These are phyloP conservation scores for Cutaneotrichosporon sp. DNA, from an alignment of 1,284 basidiomycete genomes.

Conservation along the genomic window DNA sequence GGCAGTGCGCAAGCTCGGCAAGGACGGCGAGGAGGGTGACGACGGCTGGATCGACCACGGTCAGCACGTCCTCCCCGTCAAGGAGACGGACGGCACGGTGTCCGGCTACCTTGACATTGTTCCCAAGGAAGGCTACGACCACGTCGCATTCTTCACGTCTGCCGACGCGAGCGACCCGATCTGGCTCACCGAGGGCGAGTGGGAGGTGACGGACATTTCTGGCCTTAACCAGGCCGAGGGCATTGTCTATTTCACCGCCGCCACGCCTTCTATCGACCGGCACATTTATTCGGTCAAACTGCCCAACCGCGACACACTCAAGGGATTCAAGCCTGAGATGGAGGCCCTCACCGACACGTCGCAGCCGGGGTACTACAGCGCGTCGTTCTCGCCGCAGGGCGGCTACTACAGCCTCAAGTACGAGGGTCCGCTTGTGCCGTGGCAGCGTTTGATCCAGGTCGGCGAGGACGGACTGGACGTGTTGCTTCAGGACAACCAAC, in stretches of 20 bases:
- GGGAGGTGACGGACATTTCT: conserved; percentile 80
- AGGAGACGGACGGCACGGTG: conserved; percentile 11
- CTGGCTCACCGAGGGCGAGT: conserved; percentile 78
- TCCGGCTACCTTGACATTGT: conserved; percentile 81
- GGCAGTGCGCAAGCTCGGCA: conserved; percentile 69
- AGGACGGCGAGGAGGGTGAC: conserved; percentile 75
- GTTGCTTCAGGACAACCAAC: conserved; percentile 65
- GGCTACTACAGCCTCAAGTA: conserved; percentile 81
- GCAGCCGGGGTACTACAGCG: conserved; percentile 60
- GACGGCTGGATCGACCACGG: conserved; percentile 82
- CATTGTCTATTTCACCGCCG: conserved; percentile 80
- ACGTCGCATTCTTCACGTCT: conserved; percentile 81
- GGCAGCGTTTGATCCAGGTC: conserved; percentile 70
- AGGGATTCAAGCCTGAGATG: conserved; percentile 25
- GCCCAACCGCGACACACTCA: conserved; percentile 45
- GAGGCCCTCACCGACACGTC: conserved; percentile 63
- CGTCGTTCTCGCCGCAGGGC: conserved; percentile 71
- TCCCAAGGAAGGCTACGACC: conserved; percentile 77
- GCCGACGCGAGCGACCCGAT: conserved; percentile 61
- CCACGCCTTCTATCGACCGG: conserved; percentile 74
- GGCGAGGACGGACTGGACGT: conserved; percentile 50
- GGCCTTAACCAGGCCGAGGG: conserved; percentile 65
- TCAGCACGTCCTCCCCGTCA: conserved; percentile 47
- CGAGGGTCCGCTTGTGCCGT: conserved; percentile 75
- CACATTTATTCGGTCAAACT: conserved; percentile 74